These are phyloP conservation scores for Linaria vulgaris DNA, from an alignment of 257 asterid species.

Conservation along the genomic window DNA sequence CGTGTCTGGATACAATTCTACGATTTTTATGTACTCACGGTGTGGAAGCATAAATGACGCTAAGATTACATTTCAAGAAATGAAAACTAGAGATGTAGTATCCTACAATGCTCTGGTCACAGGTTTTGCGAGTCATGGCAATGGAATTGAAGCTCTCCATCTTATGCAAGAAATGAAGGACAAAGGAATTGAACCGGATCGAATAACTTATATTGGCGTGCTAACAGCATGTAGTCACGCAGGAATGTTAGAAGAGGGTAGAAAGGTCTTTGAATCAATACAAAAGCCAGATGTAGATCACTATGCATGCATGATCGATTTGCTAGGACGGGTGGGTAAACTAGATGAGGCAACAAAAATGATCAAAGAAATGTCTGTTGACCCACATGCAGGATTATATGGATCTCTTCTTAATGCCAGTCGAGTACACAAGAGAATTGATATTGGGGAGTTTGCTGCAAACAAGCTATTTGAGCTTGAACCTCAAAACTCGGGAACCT, in stretches of 20 bases:
- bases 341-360: no score
- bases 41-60: slow-evolving; percentile 71
- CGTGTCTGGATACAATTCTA: slow-evolving; percentile 48
- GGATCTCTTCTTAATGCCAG: slow-evolving; percentile 51
- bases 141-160: slow-evolving; percentile 50
- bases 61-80: slow-evolving; percentile 36
- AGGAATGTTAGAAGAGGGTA: slow-evolving; percentile 57
- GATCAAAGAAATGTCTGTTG: slow-evolving; percentile 18
- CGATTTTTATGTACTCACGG: slow-evolving; percentile 75
- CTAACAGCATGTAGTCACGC: slow-evolving; percentile 80
- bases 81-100: slow-evolving; percentile 60
- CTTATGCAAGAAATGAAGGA: slow-evolving; percentile 48
- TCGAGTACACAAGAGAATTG: slow-evolving; percentile 41
- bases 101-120: slow-evolving; percentile 67
- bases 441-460: slow-evolving; percentile 52
- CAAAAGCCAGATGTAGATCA: slow-evolving; percentile 40
- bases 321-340: no score
- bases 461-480: slow-evolving; percentile 45
- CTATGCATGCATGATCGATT: slow-evolving; percentile 4
- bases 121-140: slow-evolving; percentile 73
- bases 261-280: slow-evolving; percentile 50
- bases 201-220: slow-evolving; percentile 53
- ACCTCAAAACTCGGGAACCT: slow-evolving; percentile 42
- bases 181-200: slow-evolving; percentile 49
- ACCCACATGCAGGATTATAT: slow-evolving; percentile 47